Evolutionary conservation across 2,329 filamentous ascomycete genomes (phyloP), one percentile per base, ranked within the genome.

Genomic region (Beauveria australis): DNA sequence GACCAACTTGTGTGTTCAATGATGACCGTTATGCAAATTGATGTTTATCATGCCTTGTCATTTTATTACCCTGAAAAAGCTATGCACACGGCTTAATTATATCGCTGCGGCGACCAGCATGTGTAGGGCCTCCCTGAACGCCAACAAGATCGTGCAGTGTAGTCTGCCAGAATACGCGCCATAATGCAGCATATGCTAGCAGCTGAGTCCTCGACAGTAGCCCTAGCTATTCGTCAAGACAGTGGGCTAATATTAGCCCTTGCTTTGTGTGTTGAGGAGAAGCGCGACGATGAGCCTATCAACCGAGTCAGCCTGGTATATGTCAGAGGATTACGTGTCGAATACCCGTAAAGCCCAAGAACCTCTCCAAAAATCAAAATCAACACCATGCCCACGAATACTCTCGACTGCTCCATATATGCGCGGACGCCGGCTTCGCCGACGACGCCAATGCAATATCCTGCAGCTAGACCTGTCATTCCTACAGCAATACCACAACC

Each of bases 311-410:
- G 57, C 12, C 48, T 28, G 37, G 9, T 8, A 18, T 22, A 9
- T 8, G n/a, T 40, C n/a, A 26, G 9, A 40, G 7, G 3, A n/a
- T 3, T 24, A 2, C n/a, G 14, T 14, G 14, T 64, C 1, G 73
- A 88, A 67, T 81, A 96, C 91, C 94, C 94, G 71, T 99, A 99
- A 37, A 99, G 87, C 74, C 94, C 94, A 72, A 99, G 74, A 19
- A 99, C 94, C 81, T 99, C 94, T 61, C 91, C 94, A 73, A 99
- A 99, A 84, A 99, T 99, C 65, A 97, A 83, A 67, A 97, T 97
- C 69, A 99, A 78, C 52, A 99, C 93, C 94, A 97, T 97, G 75
- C 94, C 94, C 54, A 99, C 94, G 69, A 97, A 99, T 66, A 99
- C 89, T 65, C 93, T 85, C 54, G 90, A 95, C 76, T 99, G 94